Conservation (phyloP, 2,329 filamentous ascomycete species). For the Monascus ruber region DNA sequence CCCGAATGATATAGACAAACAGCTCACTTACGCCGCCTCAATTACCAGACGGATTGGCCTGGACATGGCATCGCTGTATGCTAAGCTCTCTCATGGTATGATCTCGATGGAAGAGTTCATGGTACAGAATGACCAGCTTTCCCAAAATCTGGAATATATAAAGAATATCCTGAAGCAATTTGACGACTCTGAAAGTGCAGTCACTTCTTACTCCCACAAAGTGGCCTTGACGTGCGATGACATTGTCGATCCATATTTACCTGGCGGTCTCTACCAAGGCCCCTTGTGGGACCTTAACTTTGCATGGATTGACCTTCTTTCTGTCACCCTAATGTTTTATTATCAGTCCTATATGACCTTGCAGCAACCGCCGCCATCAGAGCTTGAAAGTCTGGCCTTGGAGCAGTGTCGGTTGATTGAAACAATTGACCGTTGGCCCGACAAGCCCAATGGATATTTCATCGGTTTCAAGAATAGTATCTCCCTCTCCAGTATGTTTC, state of each 20-base stretch:
- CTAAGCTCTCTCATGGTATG: conserved; percentile 52
- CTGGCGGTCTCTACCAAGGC: conserved; percentile 57
- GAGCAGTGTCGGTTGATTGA: conserved; percentile 69
- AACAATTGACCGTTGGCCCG: conserved; percentile 60
- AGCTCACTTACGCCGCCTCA: conserved; percentile 56
- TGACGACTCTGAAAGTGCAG: conserved; percentile 49
- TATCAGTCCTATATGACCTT: conserved; percentile 55
- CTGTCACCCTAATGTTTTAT: conserved; percentile 68
- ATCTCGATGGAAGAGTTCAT: conserved; percentile 56
- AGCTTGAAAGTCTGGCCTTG: conserved; percentile 53
- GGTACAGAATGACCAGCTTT: conserved; percentile 47
- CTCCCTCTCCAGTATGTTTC: conserved; percentile 63
- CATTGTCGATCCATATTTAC: conserved; percentile 62
- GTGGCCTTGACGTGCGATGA: conserved; percentile 47
- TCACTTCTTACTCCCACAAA: conserved; percentile 51
- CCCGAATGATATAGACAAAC: conserved; percentile 53
- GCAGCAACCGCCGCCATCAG: conserved; percentile 39
- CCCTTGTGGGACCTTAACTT: conserved; percentile 65
- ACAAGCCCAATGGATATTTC: conserved; percentile 57
- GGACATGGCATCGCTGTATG: conserved; percentile 70
- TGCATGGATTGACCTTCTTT: conserved; percentile 64
- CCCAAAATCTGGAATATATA: conserved; percentile 30
- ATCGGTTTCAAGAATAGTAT: conserved; percentile 65
- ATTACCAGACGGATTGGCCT: conserved; percentile 61
- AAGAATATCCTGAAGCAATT: conserved; percentile 50